Evolutionary conservation across 2,329 filamentous ascomycete genomes (phyloP), one percentile per base, ranked within the genome.

Genomic region (Apiospora hydei): DNA sequence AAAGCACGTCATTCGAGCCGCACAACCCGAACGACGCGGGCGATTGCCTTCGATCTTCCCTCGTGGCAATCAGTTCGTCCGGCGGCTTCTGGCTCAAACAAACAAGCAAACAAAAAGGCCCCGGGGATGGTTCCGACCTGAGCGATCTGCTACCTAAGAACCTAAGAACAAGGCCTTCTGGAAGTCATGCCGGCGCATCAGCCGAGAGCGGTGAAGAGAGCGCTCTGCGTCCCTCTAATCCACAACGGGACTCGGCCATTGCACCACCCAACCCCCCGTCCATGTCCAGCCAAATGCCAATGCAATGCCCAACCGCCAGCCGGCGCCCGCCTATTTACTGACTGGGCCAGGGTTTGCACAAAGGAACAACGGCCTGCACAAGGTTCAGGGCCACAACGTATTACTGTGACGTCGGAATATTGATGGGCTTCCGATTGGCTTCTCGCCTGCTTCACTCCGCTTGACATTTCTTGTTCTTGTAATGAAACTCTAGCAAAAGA

Each of bases 371-470:
- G 57, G 34, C 57, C 30, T n/a, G 34, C 30, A 41, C 57, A 41
- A 64, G 57, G 34, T 64, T n/a, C 57, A 64, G 30, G 57, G 57
- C 34, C 10, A n/a, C 30, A 61, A 13, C 21, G 57, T 64, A 64
- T 64, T 64, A 41, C 57, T 64, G 57, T 64, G 57, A 64, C 34
- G 57, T 64, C 34, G 57, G 57, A 64, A 41, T 41, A 41, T 64
- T 64, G 57, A 64, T 41, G 57, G 57, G 21, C 57, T 64, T 64
- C 57, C 57, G 57, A 64, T 64, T 64, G 57, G 57, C 30, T 64
- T 64, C 57, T 41, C 41, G 10, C 57, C 34, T 64, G 57, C 3
- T 21, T 41, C 34, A n/a, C 57, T 61, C 53, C 53, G 53, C 53
- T 38, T 18, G 7, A 61, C 53, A 38, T 38, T 10, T 61, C 30